A percentile compares a stretch with the other conserved stretches of the same genome.
These are phyloP conservation scores for Moricandia arvensis DNA, from an alignment of 345 rosid genomes.

Conservation along the genomic window DNA sequence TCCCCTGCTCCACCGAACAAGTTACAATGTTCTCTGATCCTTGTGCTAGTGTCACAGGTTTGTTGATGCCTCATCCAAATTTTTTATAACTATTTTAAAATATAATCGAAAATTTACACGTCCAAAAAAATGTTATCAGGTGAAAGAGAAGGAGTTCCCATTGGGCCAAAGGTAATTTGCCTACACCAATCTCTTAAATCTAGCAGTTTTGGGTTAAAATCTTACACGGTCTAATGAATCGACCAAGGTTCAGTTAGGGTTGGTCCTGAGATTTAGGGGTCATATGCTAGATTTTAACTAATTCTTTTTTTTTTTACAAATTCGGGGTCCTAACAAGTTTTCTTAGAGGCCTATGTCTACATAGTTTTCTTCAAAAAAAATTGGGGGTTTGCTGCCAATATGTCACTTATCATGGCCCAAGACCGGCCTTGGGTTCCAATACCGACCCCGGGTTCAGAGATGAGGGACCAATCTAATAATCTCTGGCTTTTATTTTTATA, in stretches of 20 bases:
- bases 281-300: too few relatives aligned
- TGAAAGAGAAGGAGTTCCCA: constrained; percentile 42
- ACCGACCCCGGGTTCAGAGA: too few relatives aligned
- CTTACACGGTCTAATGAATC: not conserved
- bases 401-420: too few relatives aligned
- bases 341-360: too few relatives aligned
- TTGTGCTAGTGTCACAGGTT: constrained; percentile 40
- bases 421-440: too few relatives aligned
- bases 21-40: constrained; percentile 44
- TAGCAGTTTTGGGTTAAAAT: not conserved
- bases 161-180: constrained; percentile 43
- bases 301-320: too few relatives aligned
- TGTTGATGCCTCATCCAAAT: not conserved
- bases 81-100: too few relatives aligned
- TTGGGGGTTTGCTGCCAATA: too few relatives aligned
- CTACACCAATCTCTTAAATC: not conserved
- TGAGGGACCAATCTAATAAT: not conserved
- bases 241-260: not conserved
- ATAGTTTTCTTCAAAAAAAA: too few relatives aligned
- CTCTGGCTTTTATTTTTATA: not conserved
- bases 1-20: constrained; percentile 17
- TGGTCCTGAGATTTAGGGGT: too few relatives aligned
- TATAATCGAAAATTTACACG: not conserved
- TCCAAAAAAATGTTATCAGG: constrained; percentile 11
- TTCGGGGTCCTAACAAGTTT: too few relatives aligned